Conservation (phyloP, 1,284 basidiomycete species). For the Gastroboletus turbinatus region DNA sequence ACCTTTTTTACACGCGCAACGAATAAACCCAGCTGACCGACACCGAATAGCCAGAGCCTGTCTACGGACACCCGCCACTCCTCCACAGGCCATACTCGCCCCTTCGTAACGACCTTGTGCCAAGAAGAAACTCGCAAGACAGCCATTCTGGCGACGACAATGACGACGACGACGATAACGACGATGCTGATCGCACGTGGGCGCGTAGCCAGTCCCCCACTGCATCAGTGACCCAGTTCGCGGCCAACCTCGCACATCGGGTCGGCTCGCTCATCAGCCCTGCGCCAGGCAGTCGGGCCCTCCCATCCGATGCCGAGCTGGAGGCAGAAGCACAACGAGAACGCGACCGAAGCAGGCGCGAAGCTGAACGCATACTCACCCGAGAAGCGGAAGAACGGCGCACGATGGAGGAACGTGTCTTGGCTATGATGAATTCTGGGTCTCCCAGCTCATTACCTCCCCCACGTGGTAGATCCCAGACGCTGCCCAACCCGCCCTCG, state of each 20-base stretch:
- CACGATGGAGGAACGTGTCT: slow-evolving; percentile 67
- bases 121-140: slow-evolving; percentile 49
- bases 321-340: slow-evolving; percentile 76
- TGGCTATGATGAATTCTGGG: slow-evolving; percentile 60
- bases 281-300: slow-evolving; percentile 38
- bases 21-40: slow-evolving; percentile 11
- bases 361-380: slow-evolving; percentile 73
- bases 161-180: slow-evolving; percentile 48
- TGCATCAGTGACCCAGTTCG: slow-evolving; percentile 68
- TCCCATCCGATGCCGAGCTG: slow-evolving; percentile 71
- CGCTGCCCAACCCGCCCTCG: slow-evolving; percentile 55
- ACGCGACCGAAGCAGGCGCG: slow-evolving; percentile 66
- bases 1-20: neutral
- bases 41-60: slow-evolving; percentile 32
- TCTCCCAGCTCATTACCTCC: slow-evolving; percentile 45
- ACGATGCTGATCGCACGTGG: slow-evolving; percentile 43
- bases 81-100: slow-evolving; percentile 60
- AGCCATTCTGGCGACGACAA: slow-evolving; percentile 49
- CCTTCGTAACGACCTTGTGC: slow-evolving; percentile 51
- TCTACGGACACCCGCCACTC: slow-evolving; percentile 31
- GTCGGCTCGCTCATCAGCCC: slow-evolving; percentile 63
- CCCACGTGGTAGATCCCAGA: slow-evolving; percentile 53
- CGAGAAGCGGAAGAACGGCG: slow-evolving; percentile 67
- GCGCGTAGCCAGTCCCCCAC: slow-evolving; percentile 49
- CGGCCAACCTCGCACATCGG: slow-evolving; percentile 67